These are phyloP conservation scores for Parachaetomium inaequale DNA, from an alignment of 495 filamentous ascomycete genomes.

Conservation along the genomic window DNA sequence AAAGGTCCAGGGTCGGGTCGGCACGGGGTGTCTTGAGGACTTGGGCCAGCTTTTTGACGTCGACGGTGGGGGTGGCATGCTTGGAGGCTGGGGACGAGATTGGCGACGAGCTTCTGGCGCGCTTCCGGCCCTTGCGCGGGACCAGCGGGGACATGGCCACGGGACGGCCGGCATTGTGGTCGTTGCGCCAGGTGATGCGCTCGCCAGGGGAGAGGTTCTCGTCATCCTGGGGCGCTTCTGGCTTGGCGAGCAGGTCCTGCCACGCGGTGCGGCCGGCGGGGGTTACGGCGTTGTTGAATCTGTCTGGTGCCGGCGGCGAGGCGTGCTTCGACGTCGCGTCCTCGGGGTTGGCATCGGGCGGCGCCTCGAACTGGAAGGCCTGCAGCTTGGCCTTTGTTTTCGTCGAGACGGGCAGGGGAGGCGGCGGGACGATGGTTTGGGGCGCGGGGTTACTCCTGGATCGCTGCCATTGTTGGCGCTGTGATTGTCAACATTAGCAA, in stretches of 20 bases:
- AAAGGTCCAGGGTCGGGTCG: conserved; percentile 82
- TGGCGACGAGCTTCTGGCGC: conserved; percentile 78
- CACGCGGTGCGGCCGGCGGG: conserved; percentile 72
- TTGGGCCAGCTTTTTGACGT: conserved; percentile 52
- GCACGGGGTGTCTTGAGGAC: conserved; percentile 68
- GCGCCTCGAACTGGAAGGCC: conserved; percentile 43
- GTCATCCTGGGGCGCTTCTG: conserved; percentile 44
- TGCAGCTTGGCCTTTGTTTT: conserved; percentile 50
- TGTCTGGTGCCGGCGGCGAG: background rate
- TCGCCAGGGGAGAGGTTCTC: conserved; percentile 44
- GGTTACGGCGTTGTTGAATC: conserved; percentile 59
- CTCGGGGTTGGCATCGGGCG: conserved; percentile 5
- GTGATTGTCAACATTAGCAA: conserved; percentile 4
- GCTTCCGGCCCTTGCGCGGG: conserved; percentile 57
- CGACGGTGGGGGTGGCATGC: conserved; percentile 31
- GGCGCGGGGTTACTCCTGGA: conserved; percentile 45
- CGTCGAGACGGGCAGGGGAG: conserved; percentile 44
- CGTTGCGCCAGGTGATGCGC: conserved; percentile 40
- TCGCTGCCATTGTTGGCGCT: conserved; percentile 48
- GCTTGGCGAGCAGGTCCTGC: conserved; percentile 73
- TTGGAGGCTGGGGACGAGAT: conserved; percentile 58
- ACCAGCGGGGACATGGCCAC: conserved; percentile 47
- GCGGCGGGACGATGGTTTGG: conserved; percentile 21
- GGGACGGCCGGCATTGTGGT: conserved; percentile 32
- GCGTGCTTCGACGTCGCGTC: conserved; percentile 3